Evolutionary conservation across 192 early-diverging fungal genomes (phyloP).

Genomic region (Cetraspora pellucida): DNA sequence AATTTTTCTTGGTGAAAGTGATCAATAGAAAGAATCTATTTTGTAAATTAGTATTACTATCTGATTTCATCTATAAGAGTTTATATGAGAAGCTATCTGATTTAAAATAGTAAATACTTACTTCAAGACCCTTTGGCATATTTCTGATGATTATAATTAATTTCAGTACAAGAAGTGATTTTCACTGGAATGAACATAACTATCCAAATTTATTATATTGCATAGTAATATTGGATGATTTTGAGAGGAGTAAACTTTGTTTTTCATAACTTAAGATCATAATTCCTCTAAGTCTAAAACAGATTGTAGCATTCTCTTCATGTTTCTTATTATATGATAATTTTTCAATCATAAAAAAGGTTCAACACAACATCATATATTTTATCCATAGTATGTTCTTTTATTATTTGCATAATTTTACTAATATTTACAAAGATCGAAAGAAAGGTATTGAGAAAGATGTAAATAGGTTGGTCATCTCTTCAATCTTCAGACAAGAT

Average conservation of each 20-base stretch:
- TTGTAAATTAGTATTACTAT: too few relatives aligned
- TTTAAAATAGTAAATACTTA: too few relatives aligned
- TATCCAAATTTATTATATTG: too few relatives aligned
- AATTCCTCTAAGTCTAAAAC: neutral
- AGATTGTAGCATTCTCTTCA: slow-evolving; percentile 12
- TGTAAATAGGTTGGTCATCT: neutral
- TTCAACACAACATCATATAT: slow-evolving; percentile 3
- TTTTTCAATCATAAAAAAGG: neutral
- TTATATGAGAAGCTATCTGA: too few relatives aligned
- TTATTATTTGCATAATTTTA: neutral
- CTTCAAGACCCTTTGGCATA: too few relatives aligned
- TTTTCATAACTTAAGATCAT: slow-evolving; percentile 10
- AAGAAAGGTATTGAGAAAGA: neutral
- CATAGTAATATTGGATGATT: too few relatives aligned
- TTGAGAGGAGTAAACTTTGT: neutral
- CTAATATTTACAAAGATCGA: neutral
- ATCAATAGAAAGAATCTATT: too few relatives aligned
- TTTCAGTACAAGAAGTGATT: too few relatives aligned
- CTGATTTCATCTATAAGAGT: too few relatives aligned
- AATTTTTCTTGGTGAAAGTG: too few relatives aligned
- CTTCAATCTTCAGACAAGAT: slow-evolving; percentile 8
- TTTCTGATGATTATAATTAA: too few relatives aligned
- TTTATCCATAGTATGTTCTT: slow-evolving; percentile 11
- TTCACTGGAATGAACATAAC: too few relatives aligned
- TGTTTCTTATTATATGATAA: neutral